phyloP scores from a whole-genome alignment of 1,284 basidiomycete species.

The Irpex sp. region DNA sequence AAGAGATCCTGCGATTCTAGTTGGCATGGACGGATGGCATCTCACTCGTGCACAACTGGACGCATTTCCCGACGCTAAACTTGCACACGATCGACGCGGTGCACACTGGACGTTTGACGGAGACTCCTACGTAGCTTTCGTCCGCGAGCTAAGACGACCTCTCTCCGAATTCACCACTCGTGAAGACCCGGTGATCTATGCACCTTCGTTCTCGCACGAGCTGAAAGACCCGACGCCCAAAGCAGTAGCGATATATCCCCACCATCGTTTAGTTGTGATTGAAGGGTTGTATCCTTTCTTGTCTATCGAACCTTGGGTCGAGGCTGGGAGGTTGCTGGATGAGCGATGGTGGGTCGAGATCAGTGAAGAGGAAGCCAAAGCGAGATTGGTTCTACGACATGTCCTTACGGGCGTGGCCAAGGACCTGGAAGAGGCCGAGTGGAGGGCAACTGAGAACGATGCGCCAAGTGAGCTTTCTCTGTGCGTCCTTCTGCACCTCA shows the following conservation, averaged over 20 bases:
- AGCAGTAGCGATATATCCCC: constrained; percentile 51
- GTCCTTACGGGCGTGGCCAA: constrained; percentile 71
- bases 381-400: constrained; percentile 71
- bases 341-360: constrained; percentile 78
- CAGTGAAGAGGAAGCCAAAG: constrained; percentile 54
- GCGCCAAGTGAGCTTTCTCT: constrained; percentile 58
- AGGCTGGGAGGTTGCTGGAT: constrained; percentile 67
- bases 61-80: constrained; percentile 63
- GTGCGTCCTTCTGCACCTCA: neutral
- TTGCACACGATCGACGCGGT: constrained; percentile 69
- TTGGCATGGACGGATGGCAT: constrained; percentile 89
- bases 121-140: constrained; percentile 61
- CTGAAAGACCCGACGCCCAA: constrained; percentile 62
- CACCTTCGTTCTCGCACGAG: constrained; percentile 73
- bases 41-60: constrained; percentile 64
- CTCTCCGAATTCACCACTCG: constrained; percentile 18
- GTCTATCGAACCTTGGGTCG: constrained; percentile 68
- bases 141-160: constrained; percentile 47
- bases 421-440: constrained; percentile 60
- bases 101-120: constrained; percentile 76
- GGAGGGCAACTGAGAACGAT: constrained; percentile 74
- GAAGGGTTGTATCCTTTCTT: constrained; percentile 87
- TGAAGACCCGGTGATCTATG: constrained; percentile 37
- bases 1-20: constrained; percentile 36
- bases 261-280: constrained; percentile 75